phyloP scores from a whole-genome alignment of 805 yeast species.

The Myxozyma neotropica region DNA sequence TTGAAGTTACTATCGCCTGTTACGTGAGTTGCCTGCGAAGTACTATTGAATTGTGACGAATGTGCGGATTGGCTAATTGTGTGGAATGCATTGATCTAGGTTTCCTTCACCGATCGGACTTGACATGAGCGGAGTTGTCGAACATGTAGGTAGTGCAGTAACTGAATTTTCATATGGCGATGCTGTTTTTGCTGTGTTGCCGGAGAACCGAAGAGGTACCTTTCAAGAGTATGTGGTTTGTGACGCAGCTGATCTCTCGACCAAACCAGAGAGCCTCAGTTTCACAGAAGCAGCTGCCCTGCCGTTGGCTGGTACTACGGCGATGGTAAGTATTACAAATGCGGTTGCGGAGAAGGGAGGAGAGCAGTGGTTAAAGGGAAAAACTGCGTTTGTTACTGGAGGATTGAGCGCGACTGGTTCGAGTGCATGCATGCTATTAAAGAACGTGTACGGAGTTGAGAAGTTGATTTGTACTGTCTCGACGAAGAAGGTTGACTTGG shows the following conservation, averaged over 20 bases:
- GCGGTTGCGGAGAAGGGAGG: not conserved
- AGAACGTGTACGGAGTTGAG: conserved; percentile 32
- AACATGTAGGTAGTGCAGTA: conserved; percentile 31
- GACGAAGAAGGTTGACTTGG: conserved; percentile 26
- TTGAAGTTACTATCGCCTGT: conserved; percentile 12
- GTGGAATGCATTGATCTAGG: not conserved
- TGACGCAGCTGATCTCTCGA: conserved; percentile 6
- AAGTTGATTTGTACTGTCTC: conserved; percentile 34
- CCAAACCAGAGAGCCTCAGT: conserved; percentile 28
- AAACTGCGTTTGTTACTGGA: conserved; percentile 33
- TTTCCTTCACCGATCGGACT: conserved; percentile 32
- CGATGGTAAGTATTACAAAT: conserved; percentile 18
- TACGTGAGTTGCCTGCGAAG: not conserved
- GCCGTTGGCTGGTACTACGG: conserved; percentile 33
- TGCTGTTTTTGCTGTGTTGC: conserved; percentile 21
- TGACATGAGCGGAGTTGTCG: conserved; percentile 34
- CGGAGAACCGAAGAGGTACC: conserved; percentile 1
- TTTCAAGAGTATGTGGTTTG: conserved; percentile 29
- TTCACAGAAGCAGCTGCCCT: conserved; percentile 34
- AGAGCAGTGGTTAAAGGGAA: conserved; percentile 8
- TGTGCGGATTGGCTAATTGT: not conserved
- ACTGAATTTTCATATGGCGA: conserved; percentile 33
- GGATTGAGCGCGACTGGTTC: conserved; percentile 33
- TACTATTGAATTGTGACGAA: not conserved
- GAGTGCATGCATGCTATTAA: conserved; percentile 31